Conservation (phyloP, 2,329 filamentous ascomycete genomes). For the Aspergillus carbonarius region DNA sequence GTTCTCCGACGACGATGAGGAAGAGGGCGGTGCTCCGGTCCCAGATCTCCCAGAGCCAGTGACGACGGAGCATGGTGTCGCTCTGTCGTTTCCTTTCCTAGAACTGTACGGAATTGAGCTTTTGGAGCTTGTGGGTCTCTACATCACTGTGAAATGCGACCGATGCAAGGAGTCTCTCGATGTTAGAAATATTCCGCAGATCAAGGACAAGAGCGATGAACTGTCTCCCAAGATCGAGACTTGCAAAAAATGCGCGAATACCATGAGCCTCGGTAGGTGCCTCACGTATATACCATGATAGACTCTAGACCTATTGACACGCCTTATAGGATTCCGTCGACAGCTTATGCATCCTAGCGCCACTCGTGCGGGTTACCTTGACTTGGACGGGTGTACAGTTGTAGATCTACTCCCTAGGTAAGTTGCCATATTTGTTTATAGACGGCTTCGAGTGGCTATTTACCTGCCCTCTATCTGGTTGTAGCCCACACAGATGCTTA, state of each 20-base stretch:
- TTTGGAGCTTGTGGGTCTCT: slow-evolving; percentile 66
- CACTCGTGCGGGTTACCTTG: slow-evolving; percentile 73
- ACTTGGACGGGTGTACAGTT: slow-evolving; percentile 71
- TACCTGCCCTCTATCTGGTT: too few relatives aligned
- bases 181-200: slow-evolving; percentile 63
- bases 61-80: slow-evolving; percentile 64
- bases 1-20: slow-evolving; percentile 45
- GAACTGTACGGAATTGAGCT: slow-evolving; percentile 77
- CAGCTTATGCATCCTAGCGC: slow-evolving; percentile 73
- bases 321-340: slow-evolving; percentile 55
- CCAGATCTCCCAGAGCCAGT: slow-evolving; percentile 39
- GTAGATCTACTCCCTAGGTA: slow-evolving; percentile 73
- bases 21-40: slow-evolving; percentile 40
- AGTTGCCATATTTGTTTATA: slow-evolving; percentile 9
- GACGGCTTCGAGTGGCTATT: not conserved
- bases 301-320: not conserved
- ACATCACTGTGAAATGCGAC: slow-evolving; percentile 72
- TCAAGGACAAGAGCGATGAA: slow-evolving; percentile 41
- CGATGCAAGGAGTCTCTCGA: slow-evolving; percentile 75
- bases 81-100: slow-evolving; percentile 73
- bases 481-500: not conserved
- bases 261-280: slow-evolving; percentile 47
- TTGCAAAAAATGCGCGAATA: slow-evolving; percentile 57
- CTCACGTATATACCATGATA: not conserved
- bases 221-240: slow-evolving; percentile 46